Conservation (phyloP, 2,329 filamentous ascomycete species). For the Lanzia echinophila region DNA sequence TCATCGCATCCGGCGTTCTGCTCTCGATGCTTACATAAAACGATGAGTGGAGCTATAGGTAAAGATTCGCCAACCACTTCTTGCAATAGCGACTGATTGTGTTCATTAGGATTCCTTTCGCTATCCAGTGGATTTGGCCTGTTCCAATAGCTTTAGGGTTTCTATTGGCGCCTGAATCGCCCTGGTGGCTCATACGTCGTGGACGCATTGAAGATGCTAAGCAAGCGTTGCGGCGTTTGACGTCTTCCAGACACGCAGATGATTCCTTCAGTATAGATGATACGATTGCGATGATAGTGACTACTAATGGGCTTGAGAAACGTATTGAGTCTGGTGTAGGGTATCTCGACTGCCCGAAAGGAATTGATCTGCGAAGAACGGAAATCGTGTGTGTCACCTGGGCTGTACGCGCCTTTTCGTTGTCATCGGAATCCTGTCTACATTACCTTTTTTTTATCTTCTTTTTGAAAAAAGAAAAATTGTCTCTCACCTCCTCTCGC, state of each 20-base stretch:
- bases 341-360: slow-evolving; percentile 45
- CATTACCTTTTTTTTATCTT: too few species aligned
- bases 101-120: slow-evolving; percentile 36
- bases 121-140: slow-evolving; percentile 44
- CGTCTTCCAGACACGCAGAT: slow-evolving; percentile 26
- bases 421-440: neutral
- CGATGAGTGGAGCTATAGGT: slow-evolving; percentile 42
- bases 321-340: slow-evolving; percentile 33
- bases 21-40: slow-evolving; percentile 34
- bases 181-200: slow-evolving; percentile 41
- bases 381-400: slow-evolving; percentile 51
- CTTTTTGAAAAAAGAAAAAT: too few species aligned
- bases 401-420: slow-evolving; percentile 34
- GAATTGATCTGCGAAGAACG: slow-evolving; percentile 43
- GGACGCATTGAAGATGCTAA: slow-evolving; percentile 39
- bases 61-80: slow-evolving; percentile 20
- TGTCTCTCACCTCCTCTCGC: too few species aligned
- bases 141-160: slow-evolving; percentile 39
- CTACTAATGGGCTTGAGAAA: slow-evolving; percentile 50
- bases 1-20: slow-evolving; percentile 42
- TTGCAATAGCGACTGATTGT: neutral
- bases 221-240: slow-evolving; percentile 36
- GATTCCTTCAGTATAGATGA: slow-evolving; percentile 18
- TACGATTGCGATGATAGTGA: slow-evolving; percentile 43
- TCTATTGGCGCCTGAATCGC: slow-evolving; percentile 42